Conservation (phyloP, 306 rosid species). For the Glycyrrhiza uralensis region DNA sequence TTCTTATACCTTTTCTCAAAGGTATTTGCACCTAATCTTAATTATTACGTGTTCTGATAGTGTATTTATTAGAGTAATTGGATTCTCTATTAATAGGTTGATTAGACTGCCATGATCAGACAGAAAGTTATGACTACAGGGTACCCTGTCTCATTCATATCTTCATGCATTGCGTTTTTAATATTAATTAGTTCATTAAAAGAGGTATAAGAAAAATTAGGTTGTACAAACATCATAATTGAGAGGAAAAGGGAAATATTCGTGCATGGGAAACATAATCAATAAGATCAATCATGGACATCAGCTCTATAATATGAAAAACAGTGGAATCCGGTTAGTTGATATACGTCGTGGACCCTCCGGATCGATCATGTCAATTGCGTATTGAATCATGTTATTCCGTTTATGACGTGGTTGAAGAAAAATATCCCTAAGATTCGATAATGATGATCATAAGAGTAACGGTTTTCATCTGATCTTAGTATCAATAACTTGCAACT, state of each 20-base stretch:
- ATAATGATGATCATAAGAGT: background rate
- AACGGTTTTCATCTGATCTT: background rate
- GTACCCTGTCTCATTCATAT: conserved; percentile 11
- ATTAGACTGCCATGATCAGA: conserved; percentile 4
- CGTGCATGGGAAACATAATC: conserved; percentile 40
- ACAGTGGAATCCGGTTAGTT: background rate
- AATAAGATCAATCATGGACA: conserved; percentile 21
- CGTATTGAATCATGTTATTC: conserved; percentile 14
- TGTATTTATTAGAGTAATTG: background rate
- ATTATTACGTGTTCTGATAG: too few species aligned
- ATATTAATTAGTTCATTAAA: background rate
- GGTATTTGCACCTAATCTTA: too few species aligned
- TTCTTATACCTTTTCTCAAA: too few species aligned
- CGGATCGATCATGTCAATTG: conserved; percentile 16
- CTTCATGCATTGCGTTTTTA: background rate
- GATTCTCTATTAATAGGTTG: conserved; percentile 1
- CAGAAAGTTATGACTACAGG: conserved; percentile 3
- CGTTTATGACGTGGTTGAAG: background rate
- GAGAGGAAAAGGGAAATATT: conserved; percentile 18
- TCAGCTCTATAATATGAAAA: background rate
- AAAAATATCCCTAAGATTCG: background rate
- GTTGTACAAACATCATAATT: conserved; percentile 31
- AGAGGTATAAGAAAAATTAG: background rate
- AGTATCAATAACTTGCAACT: background rate
- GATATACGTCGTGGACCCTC: conserved; percentile 39